phyloP scores from a whole-genome alignment of 441 rosid species.

The Rhodomyrtus psidioides region DNA sequence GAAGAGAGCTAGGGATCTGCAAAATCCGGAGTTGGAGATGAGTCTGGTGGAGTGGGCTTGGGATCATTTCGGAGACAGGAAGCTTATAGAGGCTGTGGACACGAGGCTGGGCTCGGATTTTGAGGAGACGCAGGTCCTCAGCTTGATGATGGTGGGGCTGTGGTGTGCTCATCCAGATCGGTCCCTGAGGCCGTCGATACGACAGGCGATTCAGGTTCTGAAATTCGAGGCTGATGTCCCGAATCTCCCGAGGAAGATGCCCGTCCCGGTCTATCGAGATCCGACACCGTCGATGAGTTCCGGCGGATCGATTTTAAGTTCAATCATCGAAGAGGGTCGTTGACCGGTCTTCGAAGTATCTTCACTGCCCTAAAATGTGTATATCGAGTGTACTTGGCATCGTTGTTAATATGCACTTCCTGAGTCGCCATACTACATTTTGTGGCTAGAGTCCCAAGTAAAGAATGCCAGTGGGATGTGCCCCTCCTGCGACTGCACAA shows the following conservation, averaged over 20 bases:
- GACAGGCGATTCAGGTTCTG: constrained; percentile 18
- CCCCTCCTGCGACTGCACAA: neutral
- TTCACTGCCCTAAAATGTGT: neutral
- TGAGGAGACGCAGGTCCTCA: constrained; percentile 5
- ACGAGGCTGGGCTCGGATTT: constrained; percentile 4
- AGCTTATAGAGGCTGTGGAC: constrained; percentile 19
- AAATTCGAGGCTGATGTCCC: constrained; percentile 18
- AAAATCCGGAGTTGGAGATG: neutral
- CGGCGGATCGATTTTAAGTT: neutral
- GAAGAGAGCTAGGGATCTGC: constrained; percentile 8
- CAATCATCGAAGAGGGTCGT: constrained; percentile 12
- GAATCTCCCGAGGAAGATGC: constrained; percentile 21
- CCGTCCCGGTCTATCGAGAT: constrained; percentile 9
- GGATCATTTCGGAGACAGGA: constrained; percentile 25
- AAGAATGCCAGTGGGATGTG: neutral
- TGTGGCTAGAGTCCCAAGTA: neutral
- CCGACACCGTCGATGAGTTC: neutral
- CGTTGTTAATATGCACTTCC: neutral
- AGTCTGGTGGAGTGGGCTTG: constrained; percentile 34
- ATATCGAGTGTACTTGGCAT: neutral
- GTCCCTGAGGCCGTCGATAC: constrained; percentile 7
- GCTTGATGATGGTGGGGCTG: constrained; percentile 27
- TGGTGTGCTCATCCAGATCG: constrained; percentile 35
- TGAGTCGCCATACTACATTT: neutral
- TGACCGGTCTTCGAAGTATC: neutral